phyloP scores from a whole-genome alignment of 208 protist species.

The Giardia muris region DNA sequence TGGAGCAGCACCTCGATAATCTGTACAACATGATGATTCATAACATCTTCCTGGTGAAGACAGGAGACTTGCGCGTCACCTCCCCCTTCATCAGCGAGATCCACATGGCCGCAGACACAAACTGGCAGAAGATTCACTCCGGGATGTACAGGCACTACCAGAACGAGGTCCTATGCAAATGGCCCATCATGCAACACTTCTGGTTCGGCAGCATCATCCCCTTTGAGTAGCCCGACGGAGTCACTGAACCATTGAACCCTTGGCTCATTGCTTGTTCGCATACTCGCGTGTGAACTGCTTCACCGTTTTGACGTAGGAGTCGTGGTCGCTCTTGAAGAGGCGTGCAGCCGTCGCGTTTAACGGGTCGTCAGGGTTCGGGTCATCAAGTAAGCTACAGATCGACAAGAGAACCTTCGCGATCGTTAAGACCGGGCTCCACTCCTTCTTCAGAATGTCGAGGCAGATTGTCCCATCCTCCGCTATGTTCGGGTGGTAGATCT shows the following conservation, averaged over 20 bases:
- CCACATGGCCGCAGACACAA: not conserved
- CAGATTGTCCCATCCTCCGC: slow-evolving; percentile 39
- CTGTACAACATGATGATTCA: slow-evolving; percentile 19
- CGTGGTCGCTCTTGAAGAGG: not conserved
- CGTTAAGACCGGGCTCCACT: slow-evolving; percentile 82
- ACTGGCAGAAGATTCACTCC: slow-evolving; percentile 23
- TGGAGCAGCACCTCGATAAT: not conserved
- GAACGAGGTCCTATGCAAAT: slow-evolving; percentile 34
- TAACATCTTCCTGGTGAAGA: slow-evolving; percentile 28
- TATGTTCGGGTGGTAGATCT: slow-evolving; percentile 42
- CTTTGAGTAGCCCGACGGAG: not conserved
- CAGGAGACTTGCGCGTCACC: not conserved
- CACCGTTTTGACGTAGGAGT: slow-evolving; percentile 5
- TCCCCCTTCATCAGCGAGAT: slow-evolving; percentile 31
- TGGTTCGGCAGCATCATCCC: slow-evolving; percentile 29
- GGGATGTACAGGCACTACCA: slow-evolving; percentile 27
- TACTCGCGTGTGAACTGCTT: not conserved
- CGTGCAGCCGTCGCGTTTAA: not conserved
- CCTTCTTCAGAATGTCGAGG: slow-evolving; percentile 61
- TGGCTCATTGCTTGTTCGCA: not conserved
- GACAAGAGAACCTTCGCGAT: slow-evolving; percentile 93
- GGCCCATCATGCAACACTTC: slow-evolving; percentile 31
- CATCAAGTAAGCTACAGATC: slow-evolving; percentile 86
- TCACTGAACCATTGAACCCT: not conserved
- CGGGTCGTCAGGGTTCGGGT: slow-evolving; percentile 86